Conservation (phyloP, 352 stramenopile species). For the Phytophthora brassicae region DNA sequence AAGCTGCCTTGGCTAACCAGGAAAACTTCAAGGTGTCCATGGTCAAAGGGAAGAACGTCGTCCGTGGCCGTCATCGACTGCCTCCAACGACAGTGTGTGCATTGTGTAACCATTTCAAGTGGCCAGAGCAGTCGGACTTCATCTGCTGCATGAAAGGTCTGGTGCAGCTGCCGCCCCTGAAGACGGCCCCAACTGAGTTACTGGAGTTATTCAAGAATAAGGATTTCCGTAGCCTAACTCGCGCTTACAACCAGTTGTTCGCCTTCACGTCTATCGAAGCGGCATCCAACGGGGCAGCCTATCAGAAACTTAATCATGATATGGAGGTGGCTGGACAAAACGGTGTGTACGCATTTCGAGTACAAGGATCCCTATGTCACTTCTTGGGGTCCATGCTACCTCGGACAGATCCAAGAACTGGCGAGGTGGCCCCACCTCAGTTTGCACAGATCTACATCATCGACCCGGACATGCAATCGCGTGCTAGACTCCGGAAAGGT, state of each 20-base stretch:
- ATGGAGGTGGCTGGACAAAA: neutral
- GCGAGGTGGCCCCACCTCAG: neutral
- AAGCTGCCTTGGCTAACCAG: neutral
- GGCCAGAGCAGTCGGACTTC: neutral
- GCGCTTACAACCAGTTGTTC: conserved; percentile 1
- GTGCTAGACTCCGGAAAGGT: neutral
- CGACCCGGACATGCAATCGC: conserved; percentile 2
- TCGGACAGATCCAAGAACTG: neutral
- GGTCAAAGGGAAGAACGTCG: neutral
- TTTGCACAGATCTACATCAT: conserved; percentile 20
- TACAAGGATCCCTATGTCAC: neutral
- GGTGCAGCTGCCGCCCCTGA: neutral
- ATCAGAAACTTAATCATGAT: neutral
- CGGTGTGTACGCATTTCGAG: neutral
- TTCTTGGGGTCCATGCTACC: neutral
- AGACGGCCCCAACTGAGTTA: neutral
- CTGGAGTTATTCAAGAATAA: neutral
- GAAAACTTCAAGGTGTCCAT: neutral
- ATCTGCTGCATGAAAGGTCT: neutral
- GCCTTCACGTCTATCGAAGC: conserved; percentile 4
- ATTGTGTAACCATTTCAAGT: neutral
- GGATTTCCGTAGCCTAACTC: neutral
- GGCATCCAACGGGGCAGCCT: neutral
- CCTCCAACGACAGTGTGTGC: neutral
- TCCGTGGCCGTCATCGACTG: neutral